Percentiles rank a stretch among this genome's conserved stretches.
phyloP scores from a whole-genome alignment of 768 basidiomycete genomes.

The Gymnopilus dilepis region DNA sequence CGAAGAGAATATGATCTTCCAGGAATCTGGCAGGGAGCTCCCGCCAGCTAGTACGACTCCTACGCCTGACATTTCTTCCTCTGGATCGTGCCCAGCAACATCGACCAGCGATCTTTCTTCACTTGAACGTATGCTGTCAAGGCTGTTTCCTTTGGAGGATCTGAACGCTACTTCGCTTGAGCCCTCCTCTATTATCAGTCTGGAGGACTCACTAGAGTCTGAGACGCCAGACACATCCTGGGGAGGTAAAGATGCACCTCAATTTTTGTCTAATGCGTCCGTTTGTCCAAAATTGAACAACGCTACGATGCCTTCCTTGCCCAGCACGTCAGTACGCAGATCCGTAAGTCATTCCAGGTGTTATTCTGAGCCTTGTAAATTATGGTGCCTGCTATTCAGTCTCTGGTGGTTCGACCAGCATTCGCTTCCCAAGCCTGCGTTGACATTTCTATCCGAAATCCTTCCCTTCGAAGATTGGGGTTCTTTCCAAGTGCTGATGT shows the following conservation, averaged over 20 bases:
- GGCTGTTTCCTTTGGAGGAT: neutral
- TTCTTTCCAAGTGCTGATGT: constrained; percentile 1
- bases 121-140: neutral
- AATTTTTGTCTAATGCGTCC: neutral
- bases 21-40: neutral
- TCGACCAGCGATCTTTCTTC: neutral
- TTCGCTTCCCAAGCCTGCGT: constrained; percentile 6
- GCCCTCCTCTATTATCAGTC: neutral
- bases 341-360: constrained; percentile 2
- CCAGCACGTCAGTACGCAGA: neutral
- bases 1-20: neutral
- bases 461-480: constrained; percentile 8
- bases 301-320: neutral
- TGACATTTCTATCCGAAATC: neutral
- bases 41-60: neutral
- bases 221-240: neutral
- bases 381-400: constrained; percentile 23
- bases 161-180: neutral
- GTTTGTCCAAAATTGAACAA: neutral
- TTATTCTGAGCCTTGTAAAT: neutral
- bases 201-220: neutral
- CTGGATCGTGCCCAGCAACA: neutral
- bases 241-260: neutral
- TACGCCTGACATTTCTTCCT: neutral
- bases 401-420: neutral